These are phyloP conservation scores for Brassica incana DNA, from an alignment of 345 rosid species.

Conservation along the genomic window DNA sequence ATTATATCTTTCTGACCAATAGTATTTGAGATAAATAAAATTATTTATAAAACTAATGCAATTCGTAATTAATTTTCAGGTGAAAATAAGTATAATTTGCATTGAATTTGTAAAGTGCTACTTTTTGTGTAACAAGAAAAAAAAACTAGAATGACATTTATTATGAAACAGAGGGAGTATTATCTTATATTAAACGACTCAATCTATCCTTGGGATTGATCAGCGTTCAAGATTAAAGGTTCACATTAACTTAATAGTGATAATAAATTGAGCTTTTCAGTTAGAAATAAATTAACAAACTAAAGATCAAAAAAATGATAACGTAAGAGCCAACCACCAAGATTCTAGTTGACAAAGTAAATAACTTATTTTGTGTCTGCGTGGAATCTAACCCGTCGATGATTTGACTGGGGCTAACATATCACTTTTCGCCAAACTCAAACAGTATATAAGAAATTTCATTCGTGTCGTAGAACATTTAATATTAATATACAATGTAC, in stretches of 20 bases:
- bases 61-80: no score
- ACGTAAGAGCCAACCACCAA: slow-evolving; percentile 15
- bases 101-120: no score
- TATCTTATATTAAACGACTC: not conserved
- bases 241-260: not conserved
- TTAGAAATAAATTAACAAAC: not conserved
- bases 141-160: no score
- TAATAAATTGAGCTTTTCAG: not conserved
- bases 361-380: not conserved
- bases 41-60: no score
- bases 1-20: no score
- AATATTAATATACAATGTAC: not conserved
- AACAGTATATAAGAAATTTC: not conserved
- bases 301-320: slow-evolving; percentile 1
- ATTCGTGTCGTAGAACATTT: slow-evolving; percentile 5
- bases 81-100: no score
- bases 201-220: not conserved
- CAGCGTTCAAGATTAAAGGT: not conserved
- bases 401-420: slow-evolving; percentile 20
- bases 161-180: no score
- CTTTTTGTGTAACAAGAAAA: no score
- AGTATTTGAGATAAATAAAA: no score
- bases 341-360: slow-evolving; percentile 24
- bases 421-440: slow-evolving; percentile 27
- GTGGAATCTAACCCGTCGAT: slow-evolving; percentile 39